Conservation (phyloP, 1,139 yeast species). For the Hyphopichia wangnamkhiaoensis region DNA sequence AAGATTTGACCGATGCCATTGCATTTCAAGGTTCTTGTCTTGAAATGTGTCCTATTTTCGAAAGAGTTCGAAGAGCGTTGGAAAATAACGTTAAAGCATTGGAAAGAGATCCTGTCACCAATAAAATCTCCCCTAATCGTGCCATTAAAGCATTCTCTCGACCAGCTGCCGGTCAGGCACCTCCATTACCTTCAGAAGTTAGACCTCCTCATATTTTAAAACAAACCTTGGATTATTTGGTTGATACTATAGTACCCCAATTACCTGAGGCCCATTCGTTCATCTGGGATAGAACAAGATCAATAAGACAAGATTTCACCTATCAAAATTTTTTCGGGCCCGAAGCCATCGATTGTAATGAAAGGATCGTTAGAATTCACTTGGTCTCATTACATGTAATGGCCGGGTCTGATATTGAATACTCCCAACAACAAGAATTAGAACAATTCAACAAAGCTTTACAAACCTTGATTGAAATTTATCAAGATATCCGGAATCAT, state of each 20-base stretch:
- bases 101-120: slow-evolving; percentile 68
- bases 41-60: slow-evolving; percentile 95
- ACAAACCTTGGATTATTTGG: slow-evolving; percentile 66
- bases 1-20: slow-evolving; percentile 84
- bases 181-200: slow-evolving; percentile 96
- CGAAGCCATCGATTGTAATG: slow-evolving; percentile 92
- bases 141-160: slow-evolving; percentile 94
- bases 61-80: slow-evolving; percentile 82
- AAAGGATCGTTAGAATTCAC: slow-evolving; percentile 87
- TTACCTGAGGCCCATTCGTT: slow-evolving; percentile 89
- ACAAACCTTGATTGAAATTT: slow-evolving; percentile 86
- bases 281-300: slow-evolving; percentile 98
- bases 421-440: slow-evolving; percentile 91
- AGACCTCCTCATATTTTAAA: slow-evolving; percentile 82
- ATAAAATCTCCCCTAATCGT: slow-evolving; percentile 58
- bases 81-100: slow-evolving; percentile 83
- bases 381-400: slow-evolving; percentile 78
- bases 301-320: slow-evolving; percentile 95
- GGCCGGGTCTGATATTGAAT: slow-evolving; percentile 78
- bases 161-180: slow-evolving; percentile 99
- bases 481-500: slow-evolving; percentile 71
- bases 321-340: slow-evolving; percentile 93
- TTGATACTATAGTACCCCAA: slow-evolving; percentile 59
- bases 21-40: slow-evolving; percentile 82
- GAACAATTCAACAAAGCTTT: slow-evolving; percentile 93